Conservation (phyloP, 164 flowering plant genomes). For the Piper betle region DNA sequence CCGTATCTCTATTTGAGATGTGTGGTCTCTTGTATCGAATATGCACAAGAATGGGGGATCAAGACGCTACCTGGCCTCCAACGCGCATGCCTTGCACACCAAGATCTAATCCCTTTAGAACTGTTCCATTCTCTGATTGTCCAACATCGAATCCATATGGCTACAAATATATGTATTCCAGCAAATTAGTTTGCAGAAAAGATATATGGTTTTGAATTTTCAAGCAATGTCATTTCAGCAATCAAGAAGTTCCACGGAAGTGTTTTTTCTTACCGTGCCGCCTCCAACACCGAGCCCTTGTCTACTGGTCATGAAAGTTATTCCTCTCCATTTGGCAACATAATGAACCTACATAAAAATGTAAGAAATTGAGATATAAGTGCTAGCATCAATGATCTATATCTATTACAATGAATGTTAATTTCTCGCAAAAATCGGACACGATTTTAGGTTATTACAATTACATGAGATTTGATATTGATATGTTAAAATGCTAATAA, state of each 20-base stretch:
- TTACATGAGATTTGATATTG: too few relatives aligned
- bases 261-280: conserved; percentile 53
- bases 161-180: conserved; percentile 26
- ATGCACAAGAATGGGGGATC: too few relatives aligned
- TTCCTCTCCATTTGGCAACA: conserved; percentile 89
- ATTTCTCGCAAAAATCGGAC: too few relatives aligned
- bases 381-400: too few relatives aligned
- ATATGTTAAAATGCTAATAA: neutral
- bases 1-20: too few relatives aligned
- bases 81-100: conserved; percentile 94
- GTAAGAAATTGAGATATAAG: neutral
- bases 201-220: too few relatives aligned
- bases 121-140: conserved; percentile 73
- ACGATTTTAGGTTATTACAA: too few relatives aligned
- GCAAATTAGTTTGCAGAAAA: too few relatives aligned
- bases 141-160: conserved; percentile 99
- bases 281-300: conserved; percentile 97
- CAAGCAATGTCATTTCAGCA: neutral
- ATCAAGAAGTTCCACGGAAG: neutral
- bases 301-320: conserved; percentile 95
- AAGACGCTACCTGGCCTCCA: conserved; percentile 67
- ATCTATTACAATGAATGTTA: too few relatives aligned
- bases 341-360: conserved; percentile 65
- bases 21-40: too few relatives aligned
- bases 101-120: conserved; percentile 82